Evolutionary conservation across 1,284 basidiomycete genomes (phyloP), one percentile per base, ranked within the genome.

Genomic region (Tetrapyrgos nigripes): DNA sequence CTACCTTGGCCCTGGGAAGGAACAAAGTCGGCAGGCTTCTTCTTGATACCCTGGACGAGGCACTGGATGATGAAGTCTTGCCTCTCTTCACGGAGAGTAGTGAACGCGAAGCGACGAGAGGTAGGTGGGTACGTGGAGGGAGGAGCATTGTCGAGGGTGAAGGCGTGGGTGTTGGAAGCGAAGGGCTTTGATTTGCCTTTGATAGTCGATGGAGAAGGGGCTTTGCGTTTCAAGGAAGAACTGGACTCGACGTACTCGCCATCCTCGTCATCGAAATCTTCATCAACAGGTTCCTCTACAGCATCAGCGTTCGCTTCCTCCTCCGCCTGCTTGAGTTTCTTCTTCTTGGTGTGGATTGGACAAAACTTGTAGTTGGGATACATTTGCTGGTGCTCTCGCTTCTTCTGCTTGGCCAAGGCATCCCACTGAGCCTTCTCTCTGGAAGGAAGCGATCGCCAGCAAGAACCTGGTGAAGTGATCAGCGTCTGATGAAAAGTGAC

Each of bases 281-380:
- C 19, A 28, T 37, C 9, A 52, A 33, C 31, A 23, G 43, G 4
- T 28, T 23, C 14, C 11, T 44, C 46, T 17, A 50, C 21, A 44
- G 56, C 49, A 2, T 45, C 49, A 23, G 50, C 50, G 24, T 54
- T 48, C 9, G 45, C 46, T 29, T 58, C 51, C 17, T 49, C 44
- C 21, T 35, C 50, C 2, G 52, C 49, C n/a, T 47, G 51, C 43
- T 45, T 50, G 52, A 28, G 17, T 50, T 83, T 83, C 73, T 86
- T 86, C 69, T 84, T 85, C 77, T 89, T 89, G 71, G 83, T 85
- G 70, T 86, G 84, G 1, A 85, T 84, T 0, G 89, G 89, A 43
- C 81, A 78, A 80, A 89, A 92, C 43, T 85, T 84, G 66, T 91
- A 92, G 63, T 87, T 80, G 2, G 89, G 89, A 69, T 89, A 88